Base-by-base conservation (phyloP, 129 eudicot genomes). In the Artemisia argyi region DNA sequence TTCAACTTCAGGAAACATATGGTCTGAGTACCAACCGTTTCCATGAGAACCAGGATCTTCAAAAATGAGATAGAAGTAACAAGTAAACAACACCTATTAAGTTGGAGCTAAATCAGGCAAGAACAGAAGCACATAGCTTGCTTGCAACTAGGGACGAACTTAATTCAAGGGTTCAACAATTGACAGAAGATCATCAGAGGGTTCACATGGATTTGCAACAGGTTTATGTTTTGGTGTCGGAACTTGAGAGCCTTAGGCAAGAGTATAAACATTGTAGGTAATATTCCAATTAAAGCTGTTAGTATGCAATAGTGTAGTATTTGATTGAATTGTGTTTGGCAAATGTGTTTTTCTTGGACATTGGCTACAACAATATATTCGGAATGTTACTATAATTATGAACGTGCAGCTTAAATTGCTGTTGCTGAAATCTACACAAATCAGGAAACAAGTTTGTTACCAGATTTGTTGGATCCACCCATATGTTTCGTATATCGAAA, bases 201-300 rank as follows among this genome's bases (percentile, higher is more conserved):
- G 86, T 83, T 57, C 88, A 85, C 68, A 54, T 85, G 71, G 96
- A 92, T 64, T 74, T 85, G 69, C 93, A 83, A 64, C 97, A 92
- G 73, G 65, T 92, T 55, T 94, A 91, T 68, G 68, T 80, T 61
- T 39, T 92, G 70, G 60, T 89, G 83, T 73, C 89, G 32, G 96
- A 92, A 77, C 94, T 86, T 55, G 89, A 92, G 78, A 46, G 83
- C 81, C 88, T 89, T 62, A 83, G 94, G 68, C 93, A 89, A 74
- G 97, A 92, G 82, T 92, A 84, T 85, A 96, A 92, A 60, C 91
- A 85, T 78, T 86, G 80, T 84, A 84, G 96, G 97, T 91, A 76
- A 30, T 54, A 22, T 30, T 71, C 51, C 59, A 57, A 56, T 71
- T 53, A 32, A 57, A 54, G 67, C 32, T 39, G 69, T 66, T 65